Conservation (phyloP, 768 basidiomycete genomes). For the Suillus hirtellus region DNA sequence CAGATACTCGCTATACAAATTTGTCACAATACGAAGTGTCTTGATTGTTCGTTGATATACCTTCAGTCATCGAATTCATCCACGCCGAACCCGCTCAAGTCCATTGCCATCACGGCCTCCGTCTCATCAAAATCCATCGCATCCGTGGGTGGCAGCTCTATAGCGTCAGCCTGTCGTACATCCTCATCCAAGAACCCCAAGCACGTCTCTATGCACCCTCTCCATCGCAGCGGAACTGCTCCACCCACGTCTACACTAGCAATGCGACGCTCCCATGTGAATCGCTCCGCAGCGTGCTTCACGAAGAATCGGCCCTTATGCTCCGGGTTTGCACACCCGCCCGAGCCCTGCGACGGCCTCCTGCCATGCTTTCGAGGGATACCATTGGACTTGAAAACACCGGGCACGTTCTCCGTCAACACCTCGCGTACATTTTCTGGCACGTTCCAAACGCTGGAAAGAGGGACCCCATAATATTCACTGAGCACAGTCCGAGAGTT, state of each 20-base stretch:
- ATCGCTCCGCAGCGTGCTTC: conserved; percentile 58
- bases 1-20: conserved; percentile 1
- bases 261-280: conserved; percentile 61
- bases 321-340: conserved; percentile 49
- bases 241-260: conserved; percentile 55
- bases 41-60: not conserved
- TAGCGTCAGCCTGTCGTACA: not conserved
- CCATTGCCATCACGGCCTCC: conserved; percentile 22
- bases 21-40: conserved; percentile 1
- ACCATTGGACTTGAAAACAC: conserved; percentile 18
- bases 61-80: conserved; percentile 30
- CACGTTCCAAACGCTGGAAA: conserved; percentile 30
- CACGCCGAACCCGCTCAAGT: conserved; percentile 25
- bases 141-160: not conserved
- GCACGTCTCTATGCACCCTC: conserved; percentile 66
- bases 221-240: conserved; percentile 61
- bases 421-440: conserved; percentile 26
- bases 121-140: conserved; percentile 18
- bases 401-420: conserved; percentile 31
- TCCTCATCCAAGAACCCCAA: conserved; percentile 53
- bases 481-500: conserved; percentile 19
- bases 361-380: conserved; percentile 18
- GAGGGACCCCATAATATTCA: conserved; percentile 30
- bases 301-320: conserved; percentile 45
- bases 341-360: conserved; percentile 32